Conservation (phyloP, 257 asterid species). For the Thymus mandschuricus region DNA sequence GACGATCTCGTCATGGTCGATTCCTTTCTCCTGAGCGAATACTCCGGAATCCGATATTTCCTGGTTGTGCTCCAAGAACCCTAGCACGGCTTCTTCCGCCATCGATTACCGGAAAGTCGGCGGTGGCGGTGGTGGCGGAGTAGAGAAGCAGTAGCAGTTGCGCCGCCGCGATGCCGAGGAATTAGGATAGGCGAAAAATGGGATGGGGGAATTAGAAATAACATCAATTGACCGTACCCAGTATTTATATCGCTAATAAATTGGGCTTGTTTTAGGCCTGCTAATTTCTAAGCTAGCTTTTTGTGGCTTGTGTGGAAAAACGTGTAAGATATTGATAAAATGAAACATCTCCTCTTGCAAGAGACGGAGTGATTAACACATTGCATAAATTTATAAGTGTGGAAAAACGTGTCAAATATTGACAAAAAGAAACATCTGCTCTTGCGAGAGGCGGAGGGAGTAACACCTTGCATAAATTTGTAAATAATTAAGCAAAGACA, state of each 20-base stretch:
- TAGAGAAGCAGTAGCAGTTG: conserved; percentile 3
- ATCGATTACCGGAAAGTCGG: conserved; percentile 30
- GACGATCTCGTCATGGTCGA: conserved; percentile 82
- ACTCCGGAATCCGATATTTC: conserved; percentile 68
- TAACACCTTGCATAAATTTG: too few species aligned
- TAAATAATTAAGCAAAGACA: too few species aligned
- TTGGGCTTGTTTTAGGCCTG: neutral
- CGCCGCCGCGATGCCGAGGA: conserved; percentile 24
- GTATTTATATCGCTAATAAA: neutral
- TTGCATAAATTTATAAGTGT: too few species aligned
- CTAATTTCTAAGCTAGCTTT: neutral
- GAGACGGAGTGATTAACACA: too few species aligned
- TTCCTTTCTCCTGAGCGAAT: conserved; percentile 68
- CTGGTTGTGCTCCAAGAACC: conserved; percentile 59
- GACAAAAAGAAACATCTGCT: too few species aligned
- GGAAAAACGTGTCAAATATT: too few species aligned
- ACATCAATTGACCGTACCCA: neutral
- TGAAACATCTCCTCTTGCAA: too few species aligned
- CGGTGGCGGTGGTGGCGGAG: neutral
- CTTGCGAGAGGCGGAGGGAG: too few species aligned
- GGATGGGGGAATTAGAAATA: neutral
- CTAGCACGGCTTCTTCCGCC: conserved; percentile 88
- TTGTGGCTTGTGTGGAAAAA: too few species aligned
- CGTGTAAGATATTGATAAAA: too few species aligned
- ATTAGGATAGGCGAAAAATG: conserved; percentile 7